Evolutionary conservation across 2,329 filamentous ascomycete genomes (phyloP), one percentile per base, ranked within the genome.

Genomic region (Penicillium sp.): DNA sequence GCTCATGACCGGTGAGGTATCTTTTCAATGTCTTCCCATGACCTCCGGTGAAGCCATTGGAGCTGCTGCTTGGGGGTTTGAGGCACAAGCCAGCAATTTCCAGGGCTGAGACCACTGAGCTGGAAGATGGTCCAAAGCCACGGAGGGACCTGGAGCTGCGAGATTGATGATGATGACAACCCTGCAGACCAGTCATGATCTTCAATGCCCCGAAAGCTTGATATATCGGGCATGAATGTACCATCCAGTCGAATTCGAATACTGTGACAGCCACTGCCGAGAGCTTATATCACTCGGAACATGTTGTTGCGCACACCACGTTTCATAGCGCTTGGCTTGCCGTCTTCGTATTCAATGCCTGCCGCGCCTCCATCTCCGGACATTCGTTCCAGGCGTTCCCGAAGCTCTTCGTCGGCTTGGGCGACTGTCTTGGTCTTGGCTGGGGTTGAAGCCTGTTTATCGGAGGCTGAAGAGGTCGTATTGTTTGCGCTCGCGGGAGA

Each of bases 341-440:
- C 90, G 66, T 91, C 83, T 73, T 93, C 90, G 61, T 90, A 88
- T 73, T 92, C 90, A 4, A 93, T 78, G 0, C 90, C 90, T 3
- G 88, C 81, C 28, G 83, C 84, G 8, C 90, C 90, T 4, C 90
- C 90, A 43, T 88, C 89, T 0, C 90, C 90, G 0, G 88, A 82
- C 34, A 88, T 78, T 11, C 82, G 85, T 65, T 90, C 87, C 67
- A 93, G 81, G 61, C 87, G 90, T 60, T 82, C 72, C 42, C 82
- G 81, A 25, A 93, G 73, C 65, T 92, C 89, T 61, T 86, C 84
- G 68, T 93, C 90, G 1, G 85, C 73, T 67, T 92, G 81, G 0
- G 84, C 80, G 58, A 85, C 79, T 0, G 86, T 87, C 72, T 89
- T 90, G 59, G 71, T 64, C 61, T 68, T 69, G 62, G 70, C 54